Conservation (phyloP, 441 rosid species). For the Populus tomentosa region DNA sequence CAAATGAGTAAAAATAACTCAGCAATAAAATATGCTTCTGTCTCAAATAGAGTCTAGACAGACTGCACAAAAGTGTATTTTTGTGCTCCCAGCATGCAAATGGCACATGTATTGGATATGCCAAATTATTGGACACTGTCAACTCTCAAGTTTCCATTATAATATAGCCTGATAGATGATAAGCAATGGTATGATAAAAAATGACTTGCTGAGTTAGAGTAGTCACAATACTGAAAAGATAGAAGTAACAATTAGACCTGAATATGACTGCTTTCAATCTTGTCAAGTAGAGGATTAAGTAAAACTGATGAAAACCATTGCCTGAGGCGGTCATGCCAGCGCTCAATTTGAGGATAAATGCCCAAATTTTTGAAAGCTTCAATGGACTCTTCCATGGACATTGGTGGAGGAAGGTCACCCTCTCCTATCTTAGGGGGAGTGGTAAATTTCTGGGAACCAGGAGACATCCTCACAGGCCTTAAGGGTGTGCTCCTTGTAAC, state of each 20-base stretch:
- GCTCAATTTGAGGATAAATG: conserved; percentile 87
- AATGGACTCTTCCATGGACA: conserved; percentile 86
- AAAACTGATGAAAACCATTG: conserved; percentile 92
- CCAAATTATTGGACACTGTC: neutral
- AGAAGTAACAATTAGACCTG: conserved; percentile 44
- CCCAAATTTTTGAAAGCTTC: conserved; percentile 77
- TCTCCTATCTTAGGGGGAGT: conserved; percentile 99
- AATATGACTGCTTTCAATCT: conserved; percentile 80
- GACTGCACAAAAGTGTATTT: neutral
- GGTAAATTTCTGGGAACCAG: conserved; percentile 84
- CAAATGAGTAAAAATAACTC: neutral
- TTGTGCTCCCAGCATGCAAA: neutral
- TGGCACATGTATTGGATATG: neutral
- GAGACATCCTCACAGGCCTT: conserved; percentile 96
- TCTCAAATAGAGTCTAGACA: neutral
- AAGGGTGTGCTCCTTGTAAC: conserved; percentile 84
- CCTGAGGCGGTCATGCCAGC: conserved; percentile 88
- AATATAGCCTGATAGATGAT: neutral
- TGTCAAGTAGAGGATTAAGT: conserved; percentile 69
- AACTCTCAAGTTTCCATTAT: neutral
- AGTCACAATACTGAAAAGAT: neutral
- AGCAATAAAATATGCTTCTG: neutral
- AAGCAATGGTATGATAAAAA: neutral
- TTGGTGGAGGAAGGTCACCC: conserved; percentile 83
- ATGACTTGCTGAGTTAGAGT: too few relatives aligned